Evolutionary conservation across 768 basidiomycete genomes (phyloP).

Genomic region (Suillus subalutaceus): DNA sequence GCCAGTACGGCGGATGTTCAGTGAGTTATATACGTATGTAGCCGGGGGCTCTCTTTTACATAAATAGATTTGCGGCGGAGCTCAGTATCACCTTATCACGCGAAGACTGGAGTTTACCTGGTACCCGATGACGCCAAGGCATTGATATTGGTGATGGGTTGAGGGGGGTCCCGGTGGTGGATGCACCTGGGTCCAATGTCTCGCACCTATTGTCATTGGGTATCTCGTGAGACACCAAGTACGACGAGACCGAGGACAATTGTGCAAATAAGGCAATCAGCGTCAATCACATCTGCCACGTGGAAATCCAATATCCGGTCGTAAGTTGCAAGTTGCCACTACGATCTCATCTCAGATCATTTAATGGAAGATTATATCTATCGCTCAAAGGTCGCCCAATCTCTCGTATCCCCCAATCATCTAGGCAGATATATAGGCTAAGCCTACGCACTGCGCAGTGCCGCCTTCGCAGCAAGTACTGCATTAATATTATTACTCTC

Average conservation of each 20-base stretch:
- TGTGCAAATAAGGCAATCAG: neutral
- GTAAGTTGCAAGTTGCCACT: neutral
- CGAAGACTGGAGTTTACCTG: neutral
- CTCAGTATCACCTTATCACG: too few species aligned
- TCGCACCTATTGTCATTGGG: neutral
- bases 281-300: neutral
- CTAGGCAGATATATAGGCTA: slow-evolving; percentile 15
- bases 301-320: neutral
- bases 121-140: too few species aligned
- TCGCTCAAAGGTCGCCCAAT: neutral
- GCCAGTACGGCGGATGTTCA: neutral
- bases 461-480: slow-evolving; percentile 42
- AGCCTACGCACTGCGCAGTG: slow-evolving; percentile 12
- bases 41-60: neutral
- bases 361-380: neutral
- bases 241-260: neutral
- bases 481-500: slow-evolving; percentile 48
- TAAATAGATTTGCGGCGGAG: too few species aligned
- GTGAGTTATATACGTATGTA: too few species aligned
- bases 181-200: neutral
- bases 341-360: neutral
- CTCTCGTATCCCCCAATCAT: slow-evolving; percentile 31
- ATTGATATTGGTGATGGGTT: too few species aligned
- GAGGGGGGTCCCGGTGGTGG: too few species aligned
- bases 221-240: neutral